phyloP scores from a whole-genome alignment of 2,329 filamentous ascomycete species.

The Aureobasidium lini region DNA sequence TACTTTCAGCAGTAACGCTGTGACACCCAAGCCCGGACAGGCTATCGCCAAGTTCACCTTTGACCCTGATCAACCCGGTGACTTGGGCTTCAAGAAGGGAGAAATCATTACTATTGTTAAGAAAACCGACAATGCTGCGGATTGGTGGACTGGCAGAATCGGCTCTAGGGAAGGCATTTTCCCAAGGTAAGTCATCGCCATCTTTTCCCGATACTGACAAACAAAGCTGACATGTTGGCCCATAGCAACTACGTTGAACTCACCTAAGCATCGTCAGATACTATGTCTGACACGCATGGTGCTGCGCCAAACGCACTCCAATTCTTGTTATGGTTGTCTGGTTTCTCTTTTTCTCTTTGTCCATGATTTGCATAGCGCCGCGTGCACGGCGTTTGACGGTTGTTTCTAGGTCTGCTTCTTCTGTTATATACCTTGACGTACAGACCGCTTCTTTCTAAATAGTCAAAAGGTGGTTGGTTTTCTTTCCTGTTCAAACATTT shows the following conservation, averaged over 20 bases:
- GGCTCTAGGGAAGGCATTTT: conserved; percentile 85
- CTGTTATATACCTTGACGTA: conserved; percentile 11
- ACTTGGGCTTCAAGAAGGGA: conserved; percentile 94
- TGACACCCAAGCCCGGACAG: conserved; percentile 56
- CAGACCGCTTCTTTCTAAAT: neutral
- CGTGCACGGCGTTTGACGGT: conserved; percentile 10
- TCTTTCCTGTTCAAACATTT: neutral
- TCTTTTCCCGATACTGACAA: neutral
- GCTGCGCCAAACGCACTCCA: neutral
- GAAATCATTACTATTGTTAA: conserved; percentile 93
- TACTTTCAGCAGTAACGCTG: conserved; percentile 29
- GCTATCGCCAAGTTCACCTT: conserved; percentile 90
- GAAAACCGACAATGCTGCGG: conserved; percentile 84
- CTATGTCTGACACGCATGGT: neutral
- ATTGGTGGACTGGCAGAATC: conserved; percentile 96
- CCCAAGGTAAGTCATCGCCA: conserved; percentile 54
- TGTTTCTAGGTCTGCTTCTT: neutral
- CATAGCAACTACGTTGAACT: conserved; percentile 27
- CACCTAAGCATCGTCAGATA: neutral
- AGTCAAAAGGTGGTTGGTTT: neutral
- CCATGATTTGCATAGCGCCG: conserved; percentile 6
- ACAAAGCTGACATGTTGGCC: neutral
- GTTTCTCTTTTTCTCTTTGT: neutral
- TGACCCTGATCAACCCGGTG: conserved; percentile 85
- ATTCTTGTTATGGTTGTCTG: neutral